A percentile compares a stretch with the other conserved stretches of the same genome.
Conservation (phyloP, 176 grass and related monocot species). For the Oryza officinalis region DNA sequence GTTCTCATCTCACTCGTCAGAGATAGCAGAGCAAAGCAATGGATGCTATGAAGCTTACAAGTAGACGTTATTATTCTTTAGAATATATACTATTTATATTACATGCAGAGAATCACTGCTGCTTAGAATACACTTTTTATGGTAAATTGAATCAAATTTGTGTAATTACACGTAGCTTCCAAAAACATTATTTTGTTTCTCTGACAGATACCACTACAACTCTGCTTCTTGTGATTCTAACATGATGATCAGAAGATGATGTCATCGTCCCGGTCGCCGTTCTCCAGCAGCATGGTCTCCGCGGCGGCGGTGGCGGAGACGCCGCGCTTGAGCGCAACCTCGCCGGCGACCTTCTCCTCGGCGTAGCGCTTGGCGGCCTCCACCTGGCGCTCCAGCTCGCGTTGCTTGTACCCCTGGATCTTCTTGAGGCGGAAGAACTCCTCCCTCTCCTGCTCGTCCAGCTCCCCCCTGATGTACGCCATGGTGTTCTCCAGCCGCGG, state of each 20-base stretch:
- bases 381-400: conserved; percentile 52
- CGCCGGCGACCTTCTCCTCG: conserved; percentile 50
- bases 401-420: conserved; percentile 68
- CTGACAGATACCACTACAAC: no score
- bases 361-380: conserved; percentile 47
- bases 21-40: no score
- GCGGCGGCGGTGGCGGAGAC: conserved; percentile 49
- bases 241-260: conserved; percentile 63
- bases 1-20: no score
- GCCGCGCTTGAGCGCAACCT: conserved; percentile 61
- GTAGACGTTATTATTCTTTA: no score
- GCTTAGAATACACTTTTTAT: no score
- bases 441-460: conserved; percentile 84
- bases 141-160: no score
- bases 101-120: no score
- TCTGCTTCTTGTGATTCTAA: no score
- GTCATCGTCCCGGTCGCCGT: conserved; percentile 62
- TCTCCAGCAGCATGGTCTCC: conserved; percentile 39
- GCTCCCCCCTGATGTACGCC: conserved; percentile 63
- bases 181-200: no score
- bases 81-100: no score
- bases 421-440: conserved; percentile 95
- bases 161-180: no score
- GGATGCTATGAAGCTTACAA: no score
- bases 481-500: conserved; percentile 84